Percentiles rank a stretch among this genome's conserved stretches.
These are phyloP conservation scores for Rostrohypoxylon terebratum DNA, from an alignment of 495 filamentous ascomycete species.

Conservation along the genomic window DNA sequence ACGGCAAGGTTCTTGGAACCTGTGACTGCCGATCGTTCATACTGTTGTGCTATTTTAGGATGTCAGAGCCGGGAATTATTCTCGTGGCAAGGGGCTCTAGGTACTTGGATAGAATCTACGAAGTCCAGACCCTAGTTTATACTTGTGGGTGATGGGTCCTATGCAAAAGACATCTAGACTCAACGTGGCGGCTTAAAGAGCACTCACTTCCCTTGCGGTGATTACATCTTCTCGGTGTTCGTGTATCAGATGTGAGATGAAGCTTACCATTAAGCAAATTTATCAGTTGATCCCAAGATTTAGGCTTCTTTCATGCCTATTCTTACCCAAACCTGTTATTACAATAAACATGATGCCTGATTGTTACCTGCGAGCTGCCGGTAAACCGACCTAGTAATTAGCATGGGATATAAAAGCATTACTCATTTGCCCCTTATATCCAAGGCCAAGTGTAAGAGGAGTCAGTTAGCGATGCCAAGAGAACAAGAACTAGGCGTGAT, in stretches of 20 bases:
- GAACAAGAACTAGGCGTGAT: too few relatives aligned
- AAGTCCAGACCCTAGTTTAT: slow-evolving; percentile 6
- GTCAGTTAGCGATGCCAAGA: too few relatives aligned
- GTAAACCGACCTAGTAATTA: too few relatives aligned
- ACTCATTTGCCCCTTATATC: too few relatives aligned
- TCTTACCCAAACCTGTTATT: background rate
- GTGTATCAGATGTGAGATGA: background rate
- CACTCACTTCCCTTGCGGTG: background rate
- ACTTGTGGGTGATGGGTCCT: background rate
- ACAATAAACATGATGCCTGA: background rate
- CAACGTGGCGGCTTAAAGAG: background rate
- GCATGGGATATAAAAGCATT: too few relatives aligned
- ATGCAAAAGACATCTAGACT: background rate
- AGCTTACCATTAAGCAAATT: background rate
- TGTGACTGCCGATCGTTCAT: slow-evolving; percentile 1
- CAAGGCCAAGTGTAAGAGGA: too few relatives aligned
- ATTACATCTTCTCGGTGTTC: background rate
- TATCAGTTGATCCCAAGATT: background rate
- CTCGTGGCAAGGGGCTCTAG: background rate
- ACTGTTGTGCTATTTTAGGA: too few relatives aligned
- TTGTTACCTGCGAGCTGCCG: background rate
- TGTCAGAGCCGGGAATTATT: background rate
- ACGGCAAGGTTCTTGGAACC: background rate
- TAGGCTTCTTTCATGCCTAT: background rate
- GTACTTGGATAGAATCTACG: slow-evolving; percentile 17